Evolutionary conservation across 345 rosid genomes (phyloP), one percentile per base, ranked within the genome.

Genomic region (Excoecaria cochinchinensis): DNA sequence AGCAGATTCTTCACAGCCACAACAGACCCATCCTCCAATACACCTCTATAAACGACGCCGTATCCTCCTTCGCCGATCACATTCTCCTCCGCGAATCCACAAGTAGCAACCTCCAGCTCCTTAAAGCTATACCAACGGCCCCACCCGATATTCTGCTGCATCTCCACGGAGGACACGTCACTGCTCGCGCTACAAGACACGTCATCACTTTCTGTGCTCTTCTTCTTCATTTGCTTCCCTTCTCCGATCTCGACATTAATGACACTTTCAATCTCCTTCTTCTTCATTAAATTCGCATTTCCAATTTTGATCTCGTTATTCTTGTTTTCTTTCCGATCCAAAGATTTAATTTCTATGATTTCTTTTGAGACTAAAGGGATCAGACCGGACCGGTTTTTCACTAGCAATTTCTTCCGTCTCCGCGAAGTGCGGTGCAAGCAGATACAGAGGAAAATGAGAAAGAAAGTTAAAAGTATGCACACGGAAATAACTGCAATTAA

Each of bases 31-130:
- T 93, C 98, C 5, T 71, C 68, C 80, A 95, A 81, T 14, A 88
- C 86, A 25, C 97, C 99, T 77, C 89, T 83, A 69, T 80, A 95
- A 51, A 95, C 99, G 77, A 95, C 56, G 2, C 99, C 99, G 69
- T 95, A 95, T 0, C 99, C 99, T 21, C 99, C 99, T 85, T 92
- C 99, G 4, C 99, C 99, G 83, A 95, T 82, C 72, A 92, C 89
- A 66, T 81, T 92, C 84, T 88, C 96, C 80, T 85, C 94, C 42
- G 90, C 70, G 58, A 95, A 95, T 25, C 90, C 93, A 74, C 86
- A 83, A 9, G 99, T 95, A 80, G 99, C 99, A 60, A 71, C 63
- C 83, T 95, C 93, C 57, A 95, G 93, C 91, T 95, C 98, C 84
- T 69, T 86, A 81, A 95, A 80, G 77, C 87, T 64, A 67, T 91